Base-by-base conservation (phyloP, 1,284 basidiomycete species). In the Ustilago cynodontis region DNA sequence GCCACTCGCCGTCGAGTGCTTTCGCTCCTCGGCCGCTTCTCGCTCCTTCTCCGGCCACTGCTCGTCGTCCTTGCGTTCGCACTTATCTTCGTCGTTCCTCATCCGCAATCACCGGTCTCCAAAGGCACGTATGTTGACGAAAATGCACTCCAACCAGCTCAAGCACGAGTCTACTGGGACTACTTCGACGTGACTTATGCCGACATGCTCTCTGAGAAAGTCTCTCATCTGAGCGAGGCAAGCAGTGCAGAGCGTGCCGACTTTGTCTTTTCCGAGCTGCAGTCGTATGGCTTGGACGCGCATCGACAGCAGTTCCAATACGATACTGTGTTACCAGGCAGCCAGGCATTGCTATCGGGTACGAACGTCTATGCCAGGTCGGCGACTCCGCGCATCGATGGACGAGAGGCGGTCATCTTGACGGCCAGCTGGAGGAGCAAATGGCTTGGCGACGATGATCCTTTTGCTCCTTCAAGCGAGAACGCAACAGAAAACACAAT, bases 321-420 rank as follows among this genome's bases (percentile, higher is more conserved):
- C 51, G 52, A 50, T 9, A 14, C 13, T 1, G 13, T 1, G 1
- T 22, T 33, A 0, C 18, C 24, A 0, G 47, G 52, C 5, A 41
- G 18, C 10, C 47, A 58, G 11, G 28, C 45, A 6, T 43, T 28
- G 16, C 43, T 55, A 5, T 85, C 83, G 24, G 94, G 94, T 7
- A 89, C 88, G 9, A 97, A 98, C 82, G 90, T 92, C 7, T 98
- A 95, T 81, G 93, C 93, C 11, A 88, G 94, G 28, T 88, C 94
- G 50, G 89, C 90, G 8, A 92, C 95, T 2, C 94, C 96, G 1
- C 90, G 96, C 20, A 90, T 92, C 4, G 91, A 95, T 29, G 95
- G 95, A 1, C 91, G 91, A 2, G 96, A 99, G 86, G 93, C 94
- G 2, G 92, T 76, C 57, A 67, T 80, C 51, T 68, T 77, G 47